Conservation (phyloP, 1,139 yeast genomes). For the Sugiyamaella sp. region DNA sequence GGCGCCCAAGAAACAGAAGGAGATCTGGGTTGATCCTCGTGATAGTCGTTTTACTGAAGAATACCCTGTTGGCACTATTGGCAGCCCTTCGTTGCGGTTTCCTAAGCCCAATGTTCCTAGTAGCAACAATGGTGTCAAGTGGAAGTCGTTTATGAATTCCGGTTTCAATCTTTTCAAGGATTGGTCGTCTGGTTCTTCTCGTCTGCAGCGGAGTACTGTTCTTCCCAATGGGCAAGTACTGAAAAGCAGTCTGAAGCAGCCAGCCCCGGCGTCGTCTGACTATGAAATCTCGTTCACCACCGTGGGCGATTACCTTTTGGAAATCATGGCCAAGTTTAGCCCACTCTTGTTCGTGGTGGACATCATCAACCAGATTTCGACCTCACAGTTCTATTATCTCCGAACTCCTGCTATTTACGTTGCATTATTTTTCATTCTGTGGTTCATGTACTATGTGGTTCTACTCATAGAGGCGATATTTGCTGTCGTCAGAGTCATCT, state of each 20-base stretch:
- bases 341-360: conserved; percentile 17
- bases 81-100: neutral
- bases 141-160: conserved; percentile 17
- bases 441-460: conserved; percentile 26
- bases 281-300: conserved; percentile 15
- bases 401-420: conserved; percentile 25
- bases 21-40: conserved; percentile 7
- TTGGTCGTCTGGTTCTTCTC: conserved; percentile 13
- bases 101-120: neutral
- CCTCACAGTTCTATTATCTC: conserved; percentile 18
- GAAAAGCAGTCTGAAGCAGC: conserved; percentile 1
- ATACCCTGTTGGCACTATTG: conserved; percentile 2
- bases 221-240: conserved; percentile 12
- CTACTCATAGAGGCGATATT: conserved; percentile 27
- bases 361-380: conserved; percentile 16
- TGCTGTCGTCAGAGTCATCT: conserved; percentile 27
- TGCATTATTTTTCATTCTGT: conserved; percentile 26
- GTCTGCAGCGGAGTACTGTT: conserved; percentile 1
- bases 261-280: neutral
- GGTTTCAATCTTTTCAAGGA: conserved; percentile 13
- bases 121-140: conserved; percentile 2
- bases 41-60: conserved; percentile 4
- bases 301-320: conserved; percentile 14
- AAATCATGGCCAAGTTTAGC: conserved; percentile 7
- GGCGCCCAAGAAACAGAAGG: conserved; percentile 11